Conservation (phyloP, 2,329 filamentous ascomycete genomes). For the Dactylellina cionopaga region DNA sequence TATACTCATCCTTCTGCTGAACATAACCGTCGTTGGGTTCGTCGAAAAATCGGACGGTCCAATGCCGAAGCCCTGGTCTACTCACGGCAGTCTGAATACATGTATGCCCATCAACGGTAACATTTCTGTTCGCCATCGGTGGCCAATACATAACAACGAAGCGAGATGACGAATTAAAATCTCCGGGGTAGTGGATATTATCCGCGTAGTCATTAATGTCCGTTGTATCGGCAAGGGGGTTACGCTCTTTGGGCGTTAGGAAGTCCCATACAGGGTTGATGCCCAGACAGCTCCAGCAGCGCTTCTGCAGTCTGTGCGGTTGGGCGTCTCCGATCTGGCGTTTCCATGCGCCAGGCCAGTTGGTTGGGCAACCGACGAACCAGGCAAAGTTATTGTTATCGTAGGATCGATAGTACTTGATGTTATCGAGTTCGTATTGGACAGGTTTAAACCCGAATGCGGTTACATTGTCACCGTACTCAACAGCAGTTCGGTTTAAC, state of each 20-base stretch:
- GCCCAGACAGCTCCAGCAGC: slow-evolving; percentile 27
- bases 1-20: slow-evolving; percentile 7
- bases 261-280: slow-evolving; percentile 43
- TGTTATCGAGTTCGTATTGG: slow-evolving; percentile 21
- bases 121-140: neutral
- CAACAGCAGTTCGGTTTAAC: slow-evolving; percentile 27
- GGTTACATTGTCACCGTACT: slow-evolving; percentile 31
- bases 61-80: slow-evolving; percentile 36
- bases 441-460: slow-evolving; percentile 36
- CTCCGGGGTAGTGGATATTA: slow-evolving; percentile 18
- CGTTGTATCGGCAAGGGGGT: slow-evolving; percentile 34
- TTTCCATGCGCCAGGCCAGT: slow-evolving; percentile 40
- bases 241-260: slow-evolving; percentile 23
- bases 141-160: slow-evolving; percentile 30
- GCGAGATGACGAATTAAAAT: slow-evolving; percentile 4
- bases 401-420: slow-evolving; percentile 38
- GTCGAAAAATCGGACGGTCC: slow-evolving; percentile 34
- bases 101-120: slow-evolving; percentile 25
- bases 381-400: slow-evolving; percentile 42
- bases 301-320: slow-evolving; percentile 15
- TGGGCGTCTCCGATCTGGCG: slow-evolving; percentile 22
- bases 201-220: slow-evolving; percentile 18
- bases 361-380: slow-evolving; percentile 37
- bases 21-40: slow-evolving; percentile 11
- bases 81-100: slow-evolving; percentile 35